Evolutionary conservation across 768 basidiomycete genomes (phyloP).

Genomic region (Russula compacta): DNA sequence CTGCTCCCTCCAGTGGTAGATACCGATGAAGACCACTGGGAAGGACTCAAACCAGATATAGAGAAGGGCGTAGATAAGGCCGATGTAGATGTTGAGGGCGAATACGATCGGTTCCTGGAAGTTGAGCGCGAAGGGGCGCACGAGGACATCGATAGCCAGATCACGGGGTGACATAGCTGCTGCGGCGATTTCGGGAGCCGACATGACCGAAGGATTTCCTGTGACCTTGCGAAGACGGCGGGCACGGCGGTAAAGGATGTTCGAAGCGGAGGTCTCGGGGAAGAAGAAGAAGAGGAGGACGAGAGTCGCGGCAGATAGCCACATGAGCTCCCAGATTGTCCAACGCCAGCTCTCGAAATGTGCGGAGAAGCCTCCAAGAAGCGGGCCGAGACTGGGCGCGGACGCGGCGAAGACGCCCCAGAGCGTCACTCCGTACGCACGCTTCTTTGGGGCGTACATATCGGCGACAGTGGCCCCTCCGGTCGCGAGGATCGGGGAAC

Average conservation of each 20-base stretch:
- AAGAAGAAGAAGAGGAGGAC: conserved; percentile 25
- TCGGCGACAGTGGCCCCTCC: conserved; percentile 27
- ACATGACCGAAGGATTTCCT: conserved; percentile 24
- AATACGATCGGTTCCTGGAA: conserved; percentile 27
- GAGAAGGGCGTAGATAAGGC: conserved; percentile 28
- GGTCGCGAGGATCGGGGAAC: conserved; percentile 29
- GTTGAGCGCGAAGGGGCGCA: conserved; percentile 27
- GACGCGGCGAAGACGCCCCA: conserved; percentile 25
- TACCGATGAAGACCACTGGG: conserved; percentile 28
- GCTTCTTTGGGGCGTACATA: conserved; percentile 21
- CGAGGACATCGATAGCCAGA: conserved; percentile 23
- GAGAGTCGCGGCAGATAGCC: conserved; percentile 26
- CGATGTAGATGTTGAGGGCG: conserved; percentile 27
- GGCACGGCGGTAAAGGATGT: conserved; percentile 28
- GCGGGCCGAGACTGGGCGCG: conserved; percentile 28
- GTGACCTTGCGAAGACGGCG: conserved; percentile 26
- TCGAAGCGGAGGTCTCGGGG: conserved; percentile 27
- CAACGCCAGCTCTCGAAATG: conserved; percentile 28
- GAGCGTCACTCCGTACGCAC: conserved; percentile 24
- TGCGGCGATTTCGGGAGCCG: conserved; percentile 23
- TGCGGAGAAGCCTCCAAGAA: conserved; percentile 29
- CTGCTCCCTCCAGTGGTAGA: conserved; percentile 29
- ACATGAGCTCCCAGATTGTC: conserved; percentile 30
- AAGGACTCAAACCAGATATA: conserved; percentile 31
- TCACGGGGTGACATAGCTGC: conserved; percentile 18